Evolutionary conservation across 1,139 yeast species (phyloP).

Genomic region (Lodderomyces pseudojiufengensis): DNA sequence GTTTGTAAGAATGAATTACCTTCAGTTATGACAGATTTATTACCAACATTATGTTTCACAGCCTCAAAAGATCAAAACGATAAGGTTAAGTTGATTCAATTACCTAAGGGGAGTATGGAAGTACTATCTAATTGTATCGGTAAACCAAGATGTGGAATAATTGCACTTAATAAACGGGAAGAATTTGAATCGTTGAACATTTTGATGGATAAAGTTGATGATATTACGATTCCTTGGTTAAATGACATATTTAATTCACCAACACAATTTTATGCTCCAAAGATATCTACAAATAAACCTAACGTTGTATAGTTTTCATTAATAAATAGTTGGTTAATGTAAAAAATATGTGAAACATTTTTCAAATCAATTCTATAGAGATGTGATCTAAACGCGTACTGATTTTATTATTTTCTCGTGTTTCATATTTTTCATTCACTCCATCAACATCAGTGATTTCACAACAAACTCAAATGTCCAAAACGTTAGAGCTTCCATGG

Average conservation of each 20-base stretch:
- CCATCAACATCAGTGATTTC: background rate
- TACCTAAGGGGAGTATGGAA: slow-evolving; percentile 47
- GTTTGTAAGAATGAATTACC: slow-evolving; percentile 58
- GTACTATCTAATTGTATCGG: slow-evolving; percentile 33
- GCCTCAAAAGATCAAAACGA: slow-evolving; percentile 30
- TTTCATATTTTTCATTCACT: slow-evolving; percentile 1
- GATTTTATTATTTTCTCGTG: background rate
- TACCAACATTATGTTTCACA: slow-evolving; percentile 50
- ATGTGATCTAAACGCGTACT: slow-evolving; percentile 1
- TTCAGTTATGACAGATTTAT: slow-evolving; percentile 42
- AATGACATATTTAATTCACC: slow-evolving; percentile 23
- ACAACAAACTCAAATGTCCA: slow-evolving; percentile 7
- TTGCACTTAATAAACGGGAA: slow-evolving; percentile 25
- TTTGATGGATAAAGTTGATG: slow-evolving; percentile 31
- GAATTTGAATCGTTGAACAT: background rate
- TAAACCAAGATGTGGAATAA: slow-evolving; percentile 23
- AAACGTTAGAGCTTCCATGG: slow-evolving; percentile 53
- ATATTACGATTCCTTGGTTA: slow-evolving; percentile 47
- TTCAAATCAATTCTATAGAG: too few relatives aligned
- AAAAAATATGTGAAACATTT: too few relatives aligned
- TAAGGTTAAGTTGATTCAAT: slow-evolving; percentile 48
- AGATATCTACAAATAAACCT: background rate
- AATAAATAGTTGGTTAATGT: too few relatives aligned
- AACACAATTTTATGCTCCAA: slow-evolving; percentile 1
- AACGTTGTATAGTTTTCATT: too few relatives aligned